phyloP scores from a whole-genome alignment of 768 basidiomycete species.

The Glaciozyma antarctica region DNA sequence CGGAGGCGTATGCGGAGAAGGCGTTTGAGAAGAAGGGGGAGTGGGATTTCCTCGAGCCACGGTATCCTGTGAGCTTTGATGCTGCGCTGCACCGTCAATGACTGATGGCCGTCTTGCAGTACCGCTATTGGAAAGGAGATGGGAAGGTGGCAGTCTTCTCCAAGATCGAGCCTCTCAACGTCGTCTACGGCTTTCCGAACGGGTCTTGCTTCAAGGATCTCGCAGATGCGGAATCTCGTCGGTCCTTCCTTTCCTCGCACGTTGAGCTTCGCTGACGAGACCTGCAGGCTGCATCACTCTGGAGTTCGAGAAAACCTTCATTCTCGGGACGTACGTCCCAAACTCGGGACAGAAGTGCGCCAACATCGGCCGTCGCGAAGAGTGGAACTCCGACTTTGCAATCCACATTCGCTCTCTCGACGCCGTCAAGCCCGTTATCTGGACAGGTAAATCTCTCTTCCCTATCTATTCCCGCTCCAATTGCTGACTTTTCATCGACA shows the following conservation, averaged over 20 bases:
- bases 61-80: no score
- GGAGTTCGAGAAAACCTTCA: slow-evolving; percentile 59
- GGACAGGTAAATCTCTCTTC: slow-evolving; percentile 51
- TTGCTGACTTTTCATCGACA: slow-evolving; percentile 19
- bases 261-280: neutral
- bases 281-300: slow-evolving; percentile 58
- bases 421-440: slow-evolving; percentile 71
- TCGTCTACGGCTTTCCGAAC: slow-evolving; percentile 21
- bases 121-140: slow-evolving; percentile 27
- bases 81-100: no score
- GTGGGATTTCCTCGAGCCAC: no score
- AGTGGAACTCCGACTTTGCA: slow-evolving; percentile 69
- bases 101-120: no score
- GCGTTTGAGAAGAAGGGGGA: no score
- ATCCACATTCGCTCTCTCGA: slow-evolving; percentile 61
- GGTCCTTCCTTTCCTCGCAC: neutral
- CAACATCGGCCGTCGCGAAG: slow-evolving; percentile 50
- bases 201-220: slow-evolving; percentile 6
- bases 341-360: slow-evolving; percentile 62
- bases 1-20: no score
- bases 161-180: slow-evolving; percentile 55
- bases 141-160: slow-evolving; percentile 61
- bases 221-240: neutral
- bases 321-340: slow-evolving; percentile 55
- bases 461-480: no score